phyloP scores from a whole-genome alignment of 495 filamentous ascomycete genomes.

The Aspergillus steynii region DNA sequence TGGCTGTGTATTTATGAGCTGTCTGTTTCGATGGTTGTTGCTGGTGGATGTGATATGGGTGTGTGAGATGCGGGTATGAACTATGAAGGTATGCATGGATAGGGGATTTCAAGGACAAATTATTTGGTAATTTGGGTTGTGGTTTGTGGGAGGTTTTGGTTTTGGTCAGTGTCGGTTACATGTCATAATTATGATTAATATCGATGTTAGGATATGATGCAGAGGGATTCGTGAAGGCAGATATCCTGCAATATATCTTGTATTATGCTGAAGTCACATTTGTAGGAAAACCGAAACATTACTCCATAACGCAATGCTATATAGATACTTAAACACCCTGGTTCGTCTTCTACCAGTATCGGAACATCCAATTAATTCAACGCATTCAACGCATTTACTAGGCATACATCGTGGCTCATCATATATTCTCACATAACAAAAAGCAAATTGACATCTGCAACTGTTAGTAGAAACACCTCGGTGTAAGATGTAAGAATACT shows the following conservation, averaged over 20 bases:
- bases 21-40: too few species aligned
- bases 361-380: background rate
- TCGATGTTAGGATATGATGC: too few species aligned
- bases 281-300: background rate
- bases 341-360: background rate
- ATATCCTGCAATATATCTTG: background rate
- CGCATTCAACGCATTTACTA: constrained; percentile 1
- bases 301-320: background rate
- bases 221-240: background rate
- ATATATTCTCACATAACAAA: constrained; percentile 45
- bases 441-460: constrained; percentile 41
- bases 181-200: too few species aligned
- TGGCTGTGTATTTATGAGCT: too few species aligned
- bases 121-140: too few species aligned
- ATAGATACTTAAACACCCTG: background rate
- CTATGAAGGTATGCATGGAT: too few species aligned
- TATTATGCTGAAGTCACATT: background rate
- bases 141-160: too few species aligned
- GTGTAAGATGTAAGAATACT: constrained; percentile 22
- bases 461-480: constrained; percentile 18
- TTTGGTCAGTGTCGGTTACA: too few species aligned
- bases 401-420: constrained; percentile 8
- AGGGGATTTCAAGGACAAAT: too few species aligned
- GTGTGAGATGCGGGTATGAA: too few species aligned
- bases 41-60: too few species aligned